Evolutionary conservation across 164 flowering plant species (phyloP).

Genomic region (Pachysandra terminalis): DNA sequence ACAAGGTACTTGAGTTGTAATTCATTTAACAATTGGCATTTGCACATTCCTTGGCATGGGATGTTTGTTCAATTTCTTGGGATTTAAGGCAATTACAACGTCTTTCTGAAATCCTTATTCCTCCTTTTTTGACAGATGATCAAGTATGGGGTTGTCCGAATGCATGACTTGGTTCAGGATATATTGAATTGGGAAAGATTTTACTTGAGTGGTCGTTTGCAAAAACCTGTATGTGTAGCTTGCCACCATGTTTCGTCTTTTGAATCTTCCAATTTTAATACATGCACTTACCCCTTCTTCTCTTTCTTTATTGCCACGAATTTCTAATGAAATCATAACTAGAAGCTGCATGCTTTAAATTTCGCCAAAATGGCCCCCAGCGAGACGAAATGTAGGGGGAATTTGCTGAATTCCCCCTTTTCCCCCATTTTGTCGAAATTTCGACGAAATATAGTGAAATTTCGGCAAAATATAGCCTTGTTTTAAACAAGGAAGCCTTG

Average conservation of each 20-base stretch:
- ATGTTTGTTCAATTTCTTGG: not conserved
- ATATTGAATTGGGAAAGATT: slow-evolving; percentile 72
- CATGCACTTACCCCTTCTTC: not conserved
- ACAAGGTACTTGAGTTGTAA: slow-evolving; percentile 41
- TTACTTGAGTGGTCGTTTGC: slow-evolving; percentile 89
- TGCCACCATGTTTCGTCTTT: slow-evolving; percentile 6
- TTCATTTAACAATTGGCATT: not conserved
- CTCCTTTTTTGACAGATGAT: slow-evolving; percentile 41
- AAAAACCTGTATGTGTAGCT: slow-evolving; percentile 73
- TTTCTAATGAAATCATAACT: not conserved
- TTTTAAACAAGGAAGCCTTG: not conserved
- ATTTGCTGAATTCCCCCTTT: too few species aligned
- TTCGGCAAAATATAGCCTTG: not conserved
- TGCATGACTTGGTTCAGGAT: slow-evolving; percentile 81
- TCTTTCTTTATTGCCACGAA: not conserved
- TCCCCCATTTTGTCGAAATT: too few species aligned
- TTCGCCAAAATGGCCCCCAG: too few species aligned
- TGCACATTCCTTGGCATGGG: not conserved
- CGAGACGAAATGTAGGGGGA: too few species aligned
- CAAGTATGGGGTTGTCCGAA: slow-evolving; percentile 91
- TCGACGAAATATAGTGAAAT: too few species aligned
- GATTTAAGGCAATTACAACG: not conserved
- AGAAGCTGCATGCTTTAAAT: too few species aligned
- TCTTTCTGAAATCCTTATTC: not conserved
- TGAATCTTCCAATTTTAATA: not conserved